A percentile compares a stretch with the other conserved stretches of the same genome.
Conservation (phyloP, 2,329 filamentous ascomycete species). For the Aspergillus costaricaensis region DNA sequence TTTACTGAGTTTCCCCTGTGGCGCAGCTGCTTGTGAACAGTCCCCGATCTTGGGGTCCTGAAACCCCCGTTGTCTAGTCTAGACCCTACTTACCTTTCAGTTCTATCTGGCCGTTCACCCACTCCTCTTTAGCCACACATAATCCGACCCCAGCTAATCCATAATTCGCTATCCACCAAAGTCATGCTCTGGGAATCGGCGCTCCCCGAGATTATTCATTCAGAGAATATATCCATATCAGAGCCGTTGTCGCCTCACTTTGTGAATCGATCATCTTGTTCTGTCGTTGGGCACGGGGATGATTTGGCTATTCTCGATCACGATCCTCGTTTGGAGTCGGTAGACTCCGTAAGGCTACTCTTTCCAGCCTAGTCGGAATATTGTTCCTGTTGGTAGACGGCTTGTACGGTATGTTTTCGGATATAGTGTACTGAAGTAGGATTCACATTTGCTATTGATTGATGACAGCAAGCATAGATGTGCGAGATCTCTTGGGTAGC, state of each 20-base stretch:
- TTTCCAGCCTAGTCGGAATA: background rate
- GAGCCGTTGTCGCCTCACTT: background rate
- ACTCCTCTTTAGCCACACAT: background rate
- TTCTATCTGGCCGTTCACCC: background rate
- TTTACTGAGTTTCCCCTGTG: too few relatives aligned
- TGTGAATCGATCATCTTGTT: background rate
- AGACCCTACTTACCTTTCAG: too few relatives aligned
- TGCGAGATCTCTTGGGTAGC: too few relatives aligned
- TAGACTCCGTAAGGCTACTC: background rate
- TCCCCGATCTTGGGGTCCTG: background rate
- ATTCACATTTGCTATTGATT: too few relatives aligned
- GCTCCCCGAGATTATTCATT: background rate
- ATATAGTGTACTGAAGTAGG: background rate
- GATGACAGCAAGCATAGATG: too few relatives aligned
- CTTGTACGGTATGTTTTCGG: background rate
- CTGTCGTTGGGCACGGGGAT: background rate
- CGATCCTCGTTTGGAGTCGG: background rate
- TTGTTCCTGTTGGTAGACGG: background rate
- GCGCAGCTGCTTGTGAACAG: too few relatives aligned
- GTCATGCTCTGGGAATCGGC: background rate
- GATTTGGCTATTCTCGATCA: background rate
- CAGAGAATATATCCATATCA: background rate
- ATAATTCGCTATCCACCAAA: background rate
- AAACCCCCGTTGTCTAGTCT: background rate
- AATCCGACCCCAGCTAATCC: background rate